phyloP scores from a whole-genome alignment of 441 rosid species.

The Erodium trifolium region DNA sequence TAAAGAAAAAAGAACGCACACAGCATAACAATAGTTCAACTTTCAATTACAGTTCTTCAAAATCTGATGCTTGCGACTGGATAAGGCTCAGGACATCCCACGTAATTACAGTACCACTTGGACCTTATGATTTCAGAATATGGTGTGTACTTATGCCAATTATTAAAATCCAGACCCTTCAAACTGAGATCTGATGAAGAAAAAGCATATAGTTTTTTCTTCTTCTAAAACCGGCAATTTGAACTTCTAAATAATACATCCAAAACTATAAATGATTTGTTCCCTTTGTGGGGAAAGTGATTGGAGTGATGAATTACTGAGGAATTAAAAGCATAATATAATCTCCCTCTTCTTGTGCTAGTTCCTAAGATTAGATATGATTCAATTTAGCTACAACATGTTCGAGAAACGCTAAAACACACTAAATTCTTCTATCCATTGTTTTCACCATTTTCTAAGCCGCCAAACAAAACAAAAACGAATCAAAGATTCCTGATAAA shows the following conservation, averaged over 20 bases:
- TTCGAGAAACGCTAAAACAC: not conserved
- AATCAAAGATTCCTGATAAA: not conserved
- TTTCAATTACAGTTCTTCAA: not conserved
- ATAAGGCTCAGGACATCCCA: not conserved
- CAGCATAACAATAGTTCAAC: not conserved
- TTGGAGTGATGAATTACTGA: not conserved
- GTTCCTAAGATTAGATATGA: not conserved
- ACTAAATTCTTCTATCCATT: not conserved
- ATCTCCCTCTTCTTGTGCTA: slow-evolving; percentile 5
- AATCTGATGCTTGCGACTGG: not conserved
- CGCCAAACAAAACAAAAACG: not conserved
- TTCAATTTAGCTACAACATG: not conserved
- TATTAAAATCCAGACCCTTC: slow-evolving; percentile 3
- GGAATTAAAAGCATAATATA: not conserved
- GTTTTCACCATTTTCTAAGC: slow-evolving; percentile 6
- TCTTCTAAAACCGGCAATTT: not conserved
- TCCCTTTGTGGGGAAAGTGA: not conserved
- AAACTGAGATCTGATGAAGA: not conserved
- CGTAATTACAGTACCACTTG: not conserved
- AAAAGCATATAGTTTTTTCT: not conserved
- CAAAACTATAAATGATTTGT: not conserved
- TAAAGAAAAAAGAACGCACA: not conserved
- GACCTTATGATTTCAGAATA: not conserved
- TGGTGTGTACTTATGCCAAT: not conserved
- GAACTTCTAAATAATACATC: not conserved